phyloP scores from a whole-genome alignment of 73 alveolate species.

The Urostyla sp. region DNA sequence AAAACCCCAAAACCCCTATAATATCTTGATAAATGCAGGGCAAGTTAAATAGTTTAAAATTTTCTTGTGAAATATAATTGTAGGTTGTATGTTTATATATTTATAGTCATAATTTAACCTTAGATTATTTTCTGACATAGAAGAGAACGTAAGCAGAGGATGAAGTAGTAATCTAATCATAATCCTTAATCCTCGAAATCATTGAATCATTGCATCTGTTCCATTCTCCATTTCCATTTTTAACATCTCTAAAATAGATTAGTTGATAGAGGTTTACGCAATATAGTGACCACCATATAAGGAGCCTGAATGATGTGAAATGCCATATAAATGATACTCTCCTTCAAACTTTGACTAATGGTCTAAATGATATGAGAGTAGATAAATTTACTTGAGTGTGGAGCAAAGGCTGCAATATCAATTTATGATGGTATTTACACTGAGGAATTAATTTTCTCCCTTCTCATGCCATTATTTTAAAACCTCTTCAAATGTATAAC shows the following conservation, averaged over 20 bases:
- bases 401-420: slow-evolving; percentile 44
- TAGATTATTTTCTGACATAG: neutral
- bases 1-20: too few species aligned
- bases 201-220: slow-evolving; percentile 66
- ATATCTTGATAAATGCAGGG: too few species aligned
- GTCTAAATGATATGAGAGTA: neutral
- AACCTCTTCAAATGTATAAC: slow-evolving; percentile 83
- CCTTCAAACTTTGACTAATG: neutral
- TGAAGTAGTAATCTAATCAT: neutral
- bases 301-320: slow-evolving; percentile 76
- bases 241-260: neutral
- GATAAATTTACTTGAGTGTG: neutral
- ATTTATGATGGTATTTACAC: slow-evolving; percentile 60
- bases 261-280: slow-evolving; percentile 42
- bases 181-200: neutral
- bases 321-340: slow-evolving; percentile 58
- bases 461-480: slow-evolving; percentile 66
- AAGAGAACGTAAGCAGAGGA: slow-evolving; percentile 59
- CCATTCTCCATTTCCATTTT: slow-evolving; percentile 50
- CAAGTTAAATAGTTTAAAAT: too few species aligned
- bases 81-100: too few species aligned
- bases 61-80: too few species aligned
- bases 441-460: slow-evolving; percentile 68
- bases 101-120: too few species aligned
- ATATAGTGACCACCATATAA: slow-evolving; percentile 74